Base-by-base conservation (phyloP, 257 asterid species). In the Marsdenia floribunda region DNA sequence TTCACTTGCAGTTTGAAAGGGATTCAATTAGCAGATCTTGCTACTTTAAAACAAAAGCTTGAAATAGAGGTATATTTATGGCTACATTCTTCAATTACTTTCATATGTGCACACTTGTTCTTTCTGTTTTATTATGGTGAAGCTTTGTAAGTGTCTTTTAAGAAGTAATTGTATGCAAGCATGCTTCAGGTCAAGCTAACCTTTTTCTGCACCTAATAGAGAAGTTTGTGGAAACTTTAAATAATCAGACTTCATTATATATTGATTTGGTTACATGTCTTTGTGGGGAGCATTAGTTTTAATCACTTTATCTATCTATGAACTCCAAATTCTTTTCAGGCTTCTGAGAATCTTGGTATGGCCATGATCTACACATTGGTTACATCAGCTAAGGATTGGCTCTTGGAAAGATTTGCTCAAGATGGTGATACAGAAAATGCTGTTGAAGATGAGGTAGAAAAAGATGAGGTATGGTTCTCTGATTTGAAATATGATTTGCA, bases 301-400 rank as follows among this genome's bases (percentile, higher is more conserved):
- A 18, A 38, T 66, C 13, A 19, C 29, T 15, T 66, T 33, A 38
- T 38, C 22, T 66, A 6, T 66, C 52, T 66, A 0, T 38, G n/a
- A 66, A 29, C 18, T 19, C 44, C 10, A 33, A 55, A 59, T 67
- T 8, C 29, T 6, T 73, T n/a, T 44, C 86, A 94, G 99, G 97
- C 96, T 22, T 79, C 85, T 9, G 97, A 92, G 67, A 92, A 90
- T 83, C 96, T 95, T 78, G 98, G 99, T 69, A 89, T 92, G 98
- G 93, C 99, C 46, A 95, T 95, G 99, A 71, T 95, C 75, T 95
- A 87, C 87, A 92, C 98, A 77, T 85, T 95, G 85, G 97, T 90
- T 72, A 74, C 96, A 77, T 87, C 96, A 74, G 98, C 99, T 66
- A 85, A 92, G 87, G 99, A 95, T 54, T 95, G 98, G 99, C 93